Conservation (phyloP, 805 yeast genomes). For the Hanseniaspora clermontiae region DNA sequence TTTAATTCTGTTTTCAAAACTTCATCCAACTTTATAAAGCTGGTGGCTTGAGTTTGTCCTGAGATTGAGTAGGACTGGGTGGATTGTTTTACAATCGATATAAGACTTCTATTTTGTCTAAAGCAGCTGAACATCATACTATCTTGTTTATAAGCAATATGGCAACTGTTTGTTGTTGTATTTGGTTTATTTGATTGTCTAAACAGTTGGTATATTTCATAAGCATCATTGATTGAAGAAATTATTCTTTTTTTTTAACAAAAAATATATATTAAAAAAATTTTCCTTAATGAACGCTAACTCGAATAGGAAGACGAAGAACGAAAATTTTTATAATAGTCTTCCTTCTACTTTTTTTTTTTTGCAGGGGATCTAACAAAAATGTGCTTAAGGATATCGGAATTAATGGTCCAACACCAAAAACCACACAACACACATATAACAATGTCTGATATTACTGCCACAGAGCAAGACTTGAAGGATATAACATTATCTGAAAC, state of each 20-base stretch:
- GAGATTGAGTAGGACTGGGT: background rate
- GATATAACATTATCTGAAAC: background rate
- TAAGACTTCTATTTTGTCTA: background rate
- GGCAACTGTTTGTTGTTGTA: too few species aligned
- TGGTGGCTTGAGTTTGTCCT: background rate
- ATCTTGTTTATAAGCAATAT: too few species aligned
- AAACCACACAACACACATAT: background rate
- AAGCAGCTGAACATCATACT: background rate
- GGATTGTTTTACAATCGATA: background rate
- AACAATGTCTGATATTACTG: background rate
- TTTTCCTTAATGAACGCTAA: too few species aligned
- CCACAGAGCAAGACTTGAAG: background rate
- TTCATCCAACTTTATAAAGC: background rate
- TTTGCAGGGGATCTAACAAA: background rate
- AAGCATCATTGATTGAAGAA: too few species aligned
- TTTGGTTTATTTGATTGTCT: too few species aligned
- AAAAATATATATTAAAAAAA: background rate
- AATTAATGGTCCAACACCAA: background rate
- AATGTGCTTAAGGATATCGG: background rate
- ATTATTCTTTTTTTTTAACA: background rate
- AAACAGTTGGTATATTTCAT: too few species aligned
- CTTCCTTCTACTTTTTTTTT: background rate
- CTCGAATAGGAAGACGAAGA: too few species aligned
- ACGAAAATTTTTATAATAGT: too few species aligned
- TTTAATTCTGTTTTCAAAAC: slow-evolving; percentile 3